Evolutionary conservation across 1,284 basidiomycete species (phyloP).

Genomic region (Coriolopsis trogii): DNA sequence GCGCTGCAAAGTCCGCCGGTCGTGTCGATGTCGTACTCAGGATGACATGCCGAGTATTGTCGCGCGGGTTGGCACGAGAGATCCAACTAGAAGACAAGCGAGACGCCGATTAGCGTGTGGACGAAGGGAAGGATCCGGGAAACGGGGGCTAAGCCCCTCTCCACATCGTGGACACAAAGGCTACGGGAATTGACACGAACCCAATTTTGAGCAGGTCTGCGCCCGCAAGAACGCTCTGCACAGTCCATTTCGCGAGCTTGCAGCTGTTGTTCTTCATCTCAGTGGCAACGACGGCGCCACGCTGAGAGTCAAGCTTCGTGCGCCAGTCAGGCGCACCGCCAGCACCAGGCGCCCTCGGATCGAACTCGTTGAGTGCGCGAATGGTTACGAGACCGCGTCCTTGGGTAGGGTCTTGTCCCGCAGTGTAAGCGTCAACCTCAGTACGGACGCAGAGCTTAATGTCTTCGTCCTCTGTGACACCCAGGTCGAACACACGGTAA

Average conservation of each 20-base stretch:
- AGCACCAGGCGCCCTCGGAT: constrained; percentile 87
- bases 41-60: constrained; percentile 95
- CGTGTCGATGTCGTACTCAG: constrained; percentile 95
- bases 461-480: constrained; percentile 88
- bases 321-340: constrained; percentile 98
- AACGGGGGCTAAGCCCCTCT: background rate
- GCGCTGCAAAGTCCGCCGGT: constrained; percentile 91
- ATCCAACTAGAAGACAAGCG: constrained; percentile 65
- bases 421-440: constrained; percentile 91
- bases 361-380: constrained; percentile 97
- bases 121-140: background rate
- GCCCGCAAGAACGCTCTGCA: constrained; percentile 94
- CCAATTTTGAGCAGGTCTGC: constrained; percentile 99
- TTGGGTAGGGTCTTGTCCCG: constrained; percentile 64
- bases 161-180: background rate
- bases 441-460: constrained; percentile 93
- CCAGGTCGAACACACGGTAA: constrained; percentile 95
- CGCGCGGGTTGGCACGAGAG: constrained; percentile 91
- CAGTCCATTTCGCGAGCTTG: constrained; percentile 97
- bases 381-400: constrained; percentile 89
- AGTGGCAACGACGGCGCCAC: constrained; percentile 97
- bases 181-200: constrained; percentile 46
- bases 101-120: background rate
- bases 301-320: constrained; percentile 92
- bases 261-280: constrained; percentile 99